Percentiles rank a stretch among this genome's conserved stretches.
Conservation (phyloP, 2,329 filamentous ascomycete species). For the Calonectria fujianensis region DNA sequence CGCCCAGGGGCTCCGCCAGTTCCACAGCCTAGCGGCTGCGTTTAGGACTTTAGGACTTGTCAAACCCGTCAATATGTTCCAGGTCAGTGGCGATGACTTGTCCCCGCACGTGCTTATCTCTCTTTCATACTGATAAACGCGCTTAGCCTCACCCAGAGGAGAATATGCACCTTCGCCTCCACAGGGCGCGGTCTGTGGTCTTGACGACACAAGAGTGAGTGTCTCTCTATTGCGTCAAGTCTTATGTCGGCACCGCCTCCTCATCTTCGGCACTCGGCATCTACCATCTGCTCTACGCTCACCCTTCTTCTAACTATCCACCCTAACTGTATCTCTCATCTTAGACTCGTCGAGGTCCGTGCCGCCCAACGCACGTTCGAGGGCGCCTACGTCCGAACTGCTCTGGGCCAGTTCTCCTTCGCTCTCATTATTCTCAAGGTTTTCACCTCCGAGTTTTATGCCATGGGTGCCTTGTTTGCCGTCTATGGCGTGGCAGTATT, state of each 20-base stretch:
- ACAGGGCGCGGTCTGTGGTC: conserved; percentile 88
- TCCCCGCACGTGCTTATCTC: conserved; percentile 24
- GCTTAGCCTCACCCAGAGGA: conserved; percentile 79
- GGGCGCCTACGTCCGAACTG: conserved; percentile 96
- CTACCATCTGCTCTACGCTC: not conserved
- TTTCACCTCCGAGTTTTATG: conserved; percentile 97
- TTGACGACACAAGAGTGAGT: conserved; percentile 85
- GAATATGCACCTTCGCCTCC: conserved; percentile 85
- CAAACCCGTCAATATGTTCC: conserved; percentile 49
- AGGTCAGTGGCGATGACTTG: conserved; percentile 47
- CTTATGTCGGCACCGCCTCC: conserved; percentile 22
- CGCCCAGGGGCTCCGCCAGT: conserved; percentile 24
- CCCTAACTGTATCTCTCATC: conserved; percentile 13
- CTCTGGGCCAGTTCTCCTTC: conserved; percentile 95
- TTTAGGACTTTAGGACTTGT: conserved; percentile 32
- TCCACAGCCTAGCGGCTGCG: conserved; percentile 25
- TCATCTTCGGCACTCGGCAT: conserved; percentile 13
- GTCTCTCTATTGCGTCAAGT: conserved; percentile 11
- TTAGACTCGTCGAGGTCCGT: conserved; percentile 90
- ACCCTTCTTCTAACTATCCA: not conserved
- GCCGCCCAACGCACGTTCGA: conserved; percentile 98
- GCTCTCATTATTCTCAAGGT: conserved; percentile 93
- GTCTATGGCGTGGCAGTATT: conserved; percentile 92
- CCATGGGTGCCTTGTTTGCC: conserved; percentile 96
- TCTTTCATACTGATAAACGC: conserved; percentile 38